Evolutionary conservation across 202 grass and related monocot species (phyloP), one percentile per base, ranked within the genome.

Genomic region (Zoysia matrella): DNA sequence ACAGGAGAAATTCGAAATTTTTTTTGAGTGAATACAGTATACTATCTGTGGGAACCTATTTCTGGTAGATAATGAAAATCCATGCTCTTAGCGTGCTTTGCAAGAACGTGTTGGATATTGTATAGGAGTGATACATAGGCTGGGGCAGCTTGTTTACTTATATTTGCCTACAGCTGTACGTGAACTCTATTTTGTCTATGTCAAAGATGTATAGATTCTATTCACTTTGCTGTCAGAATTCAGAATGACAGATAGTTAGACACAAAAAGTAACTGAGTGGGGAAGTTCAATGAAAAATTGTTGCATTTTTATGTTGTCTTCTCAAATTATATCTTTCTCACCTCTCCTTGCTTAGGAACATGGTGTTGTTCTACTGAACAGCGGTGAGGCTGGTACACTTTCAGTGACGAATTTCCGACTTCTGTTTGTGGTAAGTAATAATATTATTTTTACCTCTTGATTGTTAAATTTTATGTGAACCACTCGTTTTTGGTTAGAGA

Each of bases 361-460:
- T 70, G 96, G 92, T 11, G 96, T 98, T 77, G 63, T 87, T 92
- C 89, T 98, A 76, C 82, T 98, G 75, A 98, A 95, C 60, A 91
- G 46, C 77, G 74, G 85, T 42, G 92, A 89, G 64, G 85, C 89
- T 63, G 96, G 96, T 50, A 88, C 81, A 51, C 72, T 98, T 42
- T 90, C 96, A 79, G 96, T 98, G 56, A 98, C 96, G 76, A 98
- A 98, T 86, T 95, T 95, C 49, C 88, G 90, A 12, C 93, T 98
- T 89, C 80, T 98, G 14, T 98, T 98, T 89, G 89, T 98, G 89
- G 96, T 98, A 95, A 86, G 82, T 49, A 85, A 57, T 62, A 66
- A 52, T 69, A 74, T 65, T 57, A 62, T 79, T 53, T 52, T 72
- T 80, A n/a, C 52, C 16, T 6, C 12, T 1, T 52, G 13, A 4